Evolutionary conservation across 2,329 filamentous ascomycete species (phyloP), one percentile per base, ranked within the genome.

Genomic region (Epichloe typhina): DNA sequence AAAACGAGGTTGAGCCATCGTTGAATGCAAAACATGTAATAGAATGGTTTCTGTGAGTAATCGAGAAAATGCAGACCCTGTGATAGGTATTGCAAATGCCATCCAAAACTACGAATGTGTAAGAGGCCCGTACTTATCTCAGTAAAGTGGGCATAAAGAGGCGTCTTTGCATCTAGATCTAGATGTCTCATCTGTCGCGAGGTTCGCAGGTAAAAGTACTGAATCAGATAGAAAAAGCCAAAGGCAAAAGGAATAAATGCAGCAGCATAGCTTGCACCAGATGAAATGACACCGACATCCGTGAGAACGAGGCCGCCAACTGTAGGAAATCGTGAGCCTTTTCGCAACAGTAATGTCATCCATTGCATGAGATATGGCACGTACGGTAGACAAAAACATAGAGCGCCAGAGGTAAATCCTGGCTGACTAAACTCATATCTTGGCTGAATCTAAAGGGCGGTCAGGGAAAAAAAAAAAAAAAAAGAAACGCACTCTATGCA

Each of bases 21-120:
- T 54, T 76, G 74, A 11, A 76, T 69, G n/a, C 69, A 68, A 47
- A 66, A 70, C 13, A 75, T 65, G 8, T 75, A 61, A 51, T 77
- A 64, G 7, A 55, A 60, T 0, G 62, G 62, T 19, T 55, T 51
- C 40, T 65, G 63, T 0, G 60, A 64, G 2, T 50, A 46, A 49
- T 57, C 73, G 6, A 78, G 63, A 45, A 55, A 40, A 31, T 36
- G 46, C 26, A 38, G 40, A 33, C 56, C 53, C 5, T 54, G 54
- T 9, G 54, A 47, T 5, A 52, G 50, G 33, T 57, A 62, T 2
- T 54, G 31, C 0, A 13, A 26, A 26, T 53, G 33, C 60, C 59
- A 63, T n/a, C 60, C 58, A 12, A 68, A 63, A 0, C 67, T 66
- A 1, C 69, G 63, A 13, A 70, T 64, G 11, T 54, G 61, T 1